Base-by-base conservation (phyloP, 2,329 filamentous ascomycete species). In the Trichoderma oligosporum region DNA sequence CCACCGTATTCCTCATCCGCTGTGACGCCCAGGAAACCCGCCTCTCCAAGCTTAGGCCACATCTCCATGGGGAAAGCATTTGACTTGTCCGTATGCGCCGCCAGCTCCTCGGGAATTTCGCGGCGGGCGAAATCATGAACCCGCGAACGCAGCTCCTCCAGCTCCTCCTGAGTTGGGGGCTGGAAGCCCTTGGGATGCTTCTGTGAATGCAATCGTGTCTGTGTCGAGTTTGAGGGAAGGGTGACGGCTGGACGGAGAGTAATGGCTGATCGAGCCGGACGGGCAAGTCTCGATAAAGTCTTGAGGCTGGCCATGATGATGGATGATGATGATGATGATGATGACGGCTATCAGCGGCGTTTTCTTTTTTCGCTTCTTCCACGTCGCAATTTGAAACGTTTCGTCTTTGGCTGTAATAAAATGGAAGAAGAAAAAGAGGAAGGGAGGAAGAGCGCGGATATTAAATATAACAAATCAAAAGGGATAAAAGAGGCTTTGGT, bases 1-100 rank as follows among this genome's bases (percentile, higher is more conserved):
- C 93, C 94, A 35, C 94, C 94, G 52, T 94, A 91, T 56, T 91
- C 87, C 74, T 96, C 91, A 67, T 96, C 90, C 16, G 91, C 94
- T 7, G 94, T 97, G 66, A 97, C 89, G 59, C 94, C 94, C 25
- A 97, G 81, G 65, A 97, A 88, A 6, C 89, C 94, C 31, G 94
- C 94, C 62, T 91, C 88, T 61, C 94, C 94, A 48, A 99, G 79
- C 75, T 96, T 97, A 71, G 81, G 79, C 94, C 94, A 99, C 87
- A 99, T 93, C 6, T 88, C 85, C 49, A 84, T 81, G 3, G 94
- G 94, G 72, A 99, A 99, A 47, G 84, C 85, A 80, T 97, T 97
- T 68, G 80, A 80, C 68, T 83, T 82, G 76, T 99, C 93, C n/a
- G 91, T 95, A 56, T 78, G 78, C 9, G 89, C 82, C 1, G 93